Base-by-base conservation (phyloP, 176 grass and related monocot genomes). In the Lolium multiflorum region DNA sequence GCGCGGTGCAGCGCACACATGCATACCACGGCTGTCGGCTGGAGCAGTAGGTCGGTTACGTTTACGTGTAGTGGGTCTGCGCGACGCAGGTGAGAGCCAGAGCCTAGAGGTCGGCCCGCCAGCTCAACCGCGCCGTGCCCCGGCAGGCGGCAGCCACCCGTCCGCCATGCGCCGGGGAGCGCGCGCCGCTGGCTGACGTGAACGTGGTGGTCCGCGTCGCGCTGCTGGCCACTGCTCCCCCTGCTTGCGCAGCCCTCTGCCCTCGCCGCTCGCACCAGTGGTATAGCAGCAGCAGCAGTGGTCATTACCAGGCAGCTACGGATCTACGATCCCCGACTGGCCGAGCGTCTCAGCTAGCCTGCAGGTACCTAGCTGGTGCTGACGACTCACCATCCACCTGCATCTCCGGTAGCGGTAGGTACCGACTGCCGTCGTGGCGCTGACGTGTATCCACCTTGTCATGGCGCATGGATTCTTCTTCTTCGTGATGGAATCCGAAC, bases 161-260 rank as follows among this genome's bases (percentile, higher is more conserved):
- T 47, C 80, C 46, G 43, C 41, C 85, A 87, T 73, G 56, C 86
- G 21, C 59, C 79, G 70, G 35, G 11, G 46, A 24, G 28, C 28
- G 43, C 37, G 3, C 31, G 44, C 49, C 1, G 28, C 66, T 17
- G 6, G 41, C 44, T 9, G 6, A 79, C 54, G 87, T 79, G 87
- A 89, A 89, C 75, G 65, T 47, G 57, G 81, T 84, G 81, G 87
- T 84, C 87, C 81, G 74, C 74, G 65, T 41, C 51, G 21, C 26
- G 24, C 44, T 41, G 13, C 75, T 9, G 56, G 18, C 28, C 28
- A 28, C 28, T 28, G 28, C 28, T 28, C 28, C 3, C 16, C n/a
- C 67, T 41, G 25, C 37, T 49, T 2, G 8, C 39, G 20, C 83
- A 8, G n/a, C 17, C 61, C 16, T 66, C 28, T 37, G 47, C 25